These are phyloP conservation scores for Lolium perenne DNA, from an alignment of 176 grass and related monocot species.

Conservation along the genomic window DNA sequence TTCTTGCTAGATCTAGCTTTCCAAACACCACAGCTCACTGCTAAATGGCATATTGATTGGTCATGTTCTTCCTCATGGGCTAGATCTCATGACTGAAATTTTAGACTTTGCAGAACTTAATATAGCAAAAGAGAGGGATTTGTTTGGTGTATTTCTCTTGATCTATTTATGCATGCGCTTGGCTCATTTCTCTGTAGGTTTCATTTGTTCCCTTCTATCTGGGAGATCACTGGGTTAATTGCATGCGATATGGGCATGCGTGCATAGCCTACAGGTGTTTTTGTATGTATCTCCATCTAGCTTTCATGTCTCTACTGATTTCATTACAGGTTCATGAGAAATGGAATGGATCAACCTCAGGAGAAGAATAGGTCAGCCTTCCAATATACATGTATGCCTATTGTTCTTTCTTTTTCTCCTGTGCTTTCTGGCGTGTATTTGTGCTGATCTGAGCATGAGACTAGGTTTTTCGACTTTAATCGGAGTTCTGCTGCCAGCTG, in stretches of 20 bases:
- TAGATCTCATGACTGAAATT: conserved; percentile 20
- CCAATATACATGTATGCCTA: background rate
- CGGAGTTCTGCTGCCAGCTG: background rate
- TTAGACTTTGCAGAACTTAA: background rate
- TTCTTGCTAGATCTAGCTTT: conserved; percentile 29
- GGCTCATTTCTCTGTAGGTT: conserved; percentile 22
- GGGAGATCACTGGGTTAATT: conserved; percentile 14
- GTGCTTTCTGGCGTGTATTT: background rate
- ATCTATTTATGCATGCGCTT: background rate
- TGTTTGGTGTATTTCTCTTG: conserved; percentile 18
- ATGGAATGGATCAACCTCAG: conserved; percentile 1
- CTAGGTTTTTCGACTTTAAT: conserved; percentile 19
- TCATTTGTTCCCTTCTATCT: conserved; percentile 2
- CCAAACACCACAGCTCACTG: conserved; percentile 6
- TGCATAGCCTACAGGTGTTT: conserved; percentile 20
- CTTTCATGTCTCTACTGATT: background rate
- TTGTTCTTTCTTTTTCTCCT: conserved; percentile 3
- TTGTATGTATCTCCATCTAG: conserved; percentile 25
- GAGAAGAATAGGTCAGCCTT: background rate
- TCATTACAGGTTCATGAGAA: conserved; percentile 3
- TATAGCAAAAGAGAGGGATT: conserved; percentile 2
- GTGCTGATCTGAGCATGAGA: conserved; percentile 15
- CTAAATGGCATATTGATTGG: conserved; percentile 13
- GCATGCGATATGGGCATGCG: conserved; percentile 34
- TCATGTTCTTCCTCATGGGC: conserved; percentile 7